Percentiles rank a stretch among this genome's conserved stretches.
Conservation (phyloP, 805 yeast species). For the Candida takata region DNA sequence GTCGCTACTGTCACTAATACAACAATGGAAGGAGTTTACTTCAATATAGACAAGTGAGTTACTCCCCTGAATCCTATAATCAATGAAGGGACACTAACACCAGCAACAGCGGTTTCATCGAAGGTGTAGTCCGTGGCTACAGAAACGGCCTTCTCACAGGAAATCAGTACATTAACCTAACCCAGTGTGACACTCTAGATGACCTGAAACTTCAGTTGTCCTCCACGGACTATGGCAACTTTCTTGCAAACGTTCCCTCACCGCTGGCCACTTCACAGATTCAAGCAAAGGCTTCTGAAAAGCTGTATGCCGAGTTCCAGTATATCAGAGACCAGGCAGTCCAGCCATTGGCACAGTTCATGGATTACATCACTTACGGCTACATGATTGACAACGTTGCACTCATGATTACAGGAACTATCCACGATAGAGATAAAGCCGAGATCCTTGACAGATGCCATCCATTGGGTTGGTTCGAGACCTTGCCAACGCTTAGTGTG, state of each 20-base stretch:
- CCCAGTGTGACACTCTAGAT: constrained; percentile 93
- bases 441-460: constrained; percentile 90
- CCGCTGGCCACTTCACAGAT: constrained; percentile 83
- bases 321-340: constrained; percentile 80
- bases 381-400: constrained; percentile 98
- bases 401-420: constrained; percentile 92
- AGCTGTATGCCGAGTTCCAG: constrained; percentile 75
- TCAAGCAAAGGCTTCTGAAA: constrained; percentile 69
- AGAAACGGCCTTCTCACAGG: constrained; percentile 71
- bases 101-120: constrained; percentile 64
- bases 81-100: constrained; percentile 10
- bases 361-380: constrained; percentile 91
- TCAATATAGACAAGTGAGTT: constrained; percentile 62
- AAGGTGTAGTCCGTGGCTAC: constrained; percentile 93
- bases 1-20: too few species aligned
- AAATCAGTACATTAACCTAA: constrained; percentile 82
- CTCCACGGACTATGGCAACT: constrained; percentile 93
- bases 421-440: constrained; percentile 86
- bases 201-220: constrained; percentile 91
- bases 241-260: constrained; percentile 73
- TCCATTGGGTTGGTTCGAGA: constrained; percentile 98
- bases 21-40: constrained; percentile 81
- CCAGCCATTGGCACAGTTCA: constrained; percentile 69
- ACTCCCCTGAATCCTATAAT: too few species aligned
- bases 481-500: constrained; percentile 88